Evolutionary conservation across 2,329 filamentous ascomycete species (phyloP), one percentile per base, ranked within the genome.

Genomic region (Fusarium gaditjirri): DNA sequence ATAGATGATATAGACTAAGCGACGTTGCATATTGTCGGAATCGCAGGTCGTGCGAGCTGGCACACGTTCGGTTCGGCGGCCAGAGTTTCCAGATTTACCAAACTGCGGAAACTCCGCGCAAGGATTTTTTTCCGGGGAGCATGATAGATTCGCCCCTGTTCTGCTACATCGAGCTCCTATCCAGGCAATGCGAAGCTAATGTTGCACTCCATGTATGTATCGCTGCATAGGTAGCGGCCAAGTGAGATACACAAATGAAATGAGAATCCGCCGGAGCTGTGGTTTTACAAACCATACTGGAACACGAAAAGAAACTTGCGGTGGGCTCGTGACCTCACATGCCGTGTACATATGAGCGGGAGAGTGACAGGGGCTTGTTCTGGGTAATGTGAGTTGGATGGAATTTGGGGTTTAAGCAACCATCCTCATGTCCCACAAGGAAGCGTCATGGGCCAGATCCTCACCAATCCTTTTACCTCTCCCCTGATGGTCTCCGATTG

Each of bases 271-370:
- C 35, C 21, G 25, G 39, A 36, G 39, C 33, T 46, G 29, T 60
- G 9, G 17, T 42, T 23, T 35, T 41, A 23, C 13, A 42, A 60
- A 36, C 41, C 12, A 19, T 25, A 27, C 29, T 33, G 62, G 60
- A 58, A 53, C 38, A 50, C 50, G 49, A 65, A 47, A 47, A 47
- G 60, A 63, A 52, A 53, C 41, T 31, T 42, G 27, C 36, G 33
- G 29, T 47, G 57, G 44, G 35, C 74, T 75, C 65, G 74, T 76
- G 74, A 76, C 74, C 74, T 65, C 49, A 54, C 65, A 57, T 41
- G 29, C 29, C 29, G 33, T 49, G 46, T 29, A 31, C 46, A 33
- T 49, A 56, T 47, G 50, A 57, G 47, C 68, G 63, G 49, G 55
- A 61, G 46, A 72, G 60, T 74, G 68, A 68, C 61, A 70, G 71